Base-by-base conservation (phyloP, 148 eudicot genomes). In the Amaranthus hypochondriacus region DNA sequence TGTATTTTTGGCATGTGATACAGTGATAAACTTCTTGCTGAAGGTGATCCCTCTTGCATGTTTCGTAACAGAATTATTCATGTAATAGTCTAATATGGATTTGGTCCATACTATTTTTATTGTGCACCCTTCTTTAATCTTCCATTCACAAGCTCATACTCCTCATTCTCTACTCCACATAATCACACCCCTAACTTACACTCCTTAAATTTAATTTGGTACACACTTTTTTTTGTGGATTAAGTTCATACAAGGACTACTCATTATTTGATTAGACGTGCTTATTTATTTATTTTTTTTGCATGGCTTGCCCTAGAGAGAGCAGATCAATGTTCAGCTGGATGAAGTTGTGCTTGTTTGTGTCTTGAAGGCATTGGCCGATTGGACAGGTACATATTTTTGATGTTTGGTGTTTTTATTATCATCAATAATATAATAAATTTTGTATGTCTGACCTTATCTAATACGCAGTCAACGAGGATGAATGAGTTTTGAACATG, bases 1-100 rank as follows among this genome's bases (percentile, higher is more conserved):
- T 62, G 75, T 89, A 76, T 89, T 75, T 75, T 81, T 94, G 83
- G 97, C 93, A 44, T 94, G 96, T 78, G 98, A 94, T 83, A 91
- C 89, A 59, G 75, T 91, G 48, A 59, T 91, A 83, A 94, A 94
- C 83, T 65, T 89, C 69, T 84, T 94, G 75, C 82, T 91, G 82
- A 93, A 86, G 98, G 98, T 93, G 86, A 63, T 69, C 43, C 68
- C 42, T 3, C 71, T 15, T 21, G 49, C 42, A 60, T 50, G 48
- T 68, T 43, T 69, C 7, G 42, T 3, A 9, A 63, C 4, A 12
- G 63, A 39, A 72, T 71, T 58, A 43, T 57, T 8, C 63, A 69
- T 70, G 60, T 68, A 60, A 9, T 67, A 64, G 39, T 28, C 39
- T 28, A 28, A 28, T 28, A 28, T 28, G 39, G 39, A 28, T 28